Base-by-base conservation (phyloP, 495 filamentous ascomycete species). In the Ramalina peruviana region DNA sequence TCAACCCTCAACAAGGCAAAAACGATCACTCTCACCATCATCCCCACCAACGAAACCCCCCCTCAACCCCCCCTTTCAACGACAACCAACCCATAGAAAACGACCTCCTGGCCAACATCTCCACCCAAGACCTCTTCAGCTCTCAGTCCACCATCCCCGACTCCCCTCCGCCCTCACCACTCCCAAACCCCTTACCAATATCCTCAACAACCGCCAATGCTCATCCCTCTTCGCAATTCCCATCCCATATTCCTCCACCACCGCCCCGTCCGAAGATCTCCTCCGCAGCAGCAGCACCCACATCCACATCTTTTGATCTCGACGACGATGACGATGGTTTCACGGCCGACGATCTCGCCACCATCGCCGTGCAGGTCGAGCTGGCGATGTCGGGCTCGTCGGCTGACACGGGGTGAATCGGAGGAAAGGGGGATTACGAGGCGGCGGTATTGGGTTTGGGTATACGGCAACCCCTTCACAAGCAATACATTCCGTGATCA, bases 281-380 rank as follows among this genome's bases (percentile, higher is more conserved):
- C 17, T 3, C 15, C 19, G 4, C 3, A 36, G 19, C 37, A 40
- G 33, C 25, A 52, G 20, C 43, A 20, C 36, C 33, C 1, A 15
- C 17, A 10, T 49, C 47, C 5, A 15, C 19, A 12, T 49, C 47
- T 0, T 54, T 47, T 7, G 46, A 42, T 19, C 36, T 54, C 38
- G 23, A 11, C n/a, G 49, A 52, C 33, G 30, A 33, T 11, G 54
- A 52, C 33, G 30, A 33, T 11, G 54, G 48, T 21, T 36, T 56
- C n/a, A 46, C 54, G 16, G 54, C 43, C 17, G 11, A 20, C 11
- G 54, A 53, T 17, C 40, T 56, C 51, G 46, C 48, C 17, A 30
- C 37, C 21, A n/a, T 49, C 0, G 50, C 41, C 1, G 38, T 47
- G 20, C 44, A 46, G n/a, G 40, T 52, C 13, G 33, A 33, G 2